Evolutionary conservation across 2,329 filamentous ascomycete genomes (phyloP).

Genomic region (Dactylella cylindrospora): DNA sequence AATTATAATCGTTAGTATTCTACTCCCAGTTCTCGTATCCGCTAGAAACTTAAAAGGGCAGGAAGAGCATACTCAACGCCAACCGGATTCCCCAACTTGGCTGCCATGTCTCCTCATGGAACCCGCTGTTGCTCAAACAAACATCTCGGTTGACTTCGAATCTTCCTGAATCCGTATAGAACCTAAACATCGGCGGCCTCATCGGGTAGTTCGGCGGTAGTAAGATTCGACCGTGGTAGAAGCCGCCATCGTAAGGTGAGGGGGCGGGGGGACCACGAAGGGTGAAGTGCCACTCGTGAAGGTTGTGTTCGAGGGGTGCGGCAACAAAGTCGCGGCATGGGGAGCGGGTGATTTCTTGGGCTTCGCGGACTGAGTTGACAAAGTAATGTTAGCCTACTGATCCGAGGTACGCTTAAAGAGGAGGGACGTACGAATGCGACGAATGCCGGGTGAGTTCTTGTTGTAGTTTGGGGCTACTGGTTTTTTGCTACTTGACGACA

Average conservation of each 20-base stretch:
- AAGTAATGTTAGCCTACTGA: constrained; percentile 21
- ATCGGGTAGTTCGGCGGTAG: constrained; percentile 88
- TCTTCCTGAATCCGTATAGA: constrained; percentile 83
- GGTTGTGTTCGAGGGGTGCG: constrained; percentile 78
- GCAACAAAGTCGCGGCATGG: constrained; percentile 86
- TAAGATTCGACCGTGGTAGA: constrained; percentile 94
- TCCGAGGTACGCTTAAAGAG: background rate
- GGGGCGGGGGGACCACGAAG: constrained; percentile 79
- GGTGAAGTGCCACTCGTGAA: constrained; percentile 99
- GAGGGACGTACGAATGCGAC: constrained; percentile 67
- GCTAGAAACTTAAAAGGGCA: background rate
- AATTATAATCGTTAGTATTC: no score
- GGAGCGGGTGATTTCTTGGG: constrained; percentile 75
- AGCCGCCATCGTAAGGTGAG: constrained; percentile 74
- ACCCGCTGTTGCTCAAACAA: constrained; percentile 87
- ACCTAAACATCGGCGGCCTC: constrained; percentile 91
- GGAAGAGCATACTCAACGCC: constrained; percentile 63
- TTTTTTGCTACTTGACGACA: no score
- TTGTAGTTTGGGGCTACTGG: constrained; percentile 62
- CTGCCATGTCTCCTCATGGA: constrained; percentile 98
- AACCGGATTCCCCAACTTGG: constrained; percentile 96
- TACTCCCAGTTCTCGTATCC: no score
- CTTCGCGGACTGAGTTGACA: constrained; percentile 71
- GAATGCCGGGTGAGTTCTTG: constrained; percentile 78
- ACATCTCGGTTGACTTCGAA: constrained; percentile 98